Evolutionary conservation across 768 basidiomycete genomes (phyloP).

Genomic region (Hygrophoropsis aurantiaca): DNA sequence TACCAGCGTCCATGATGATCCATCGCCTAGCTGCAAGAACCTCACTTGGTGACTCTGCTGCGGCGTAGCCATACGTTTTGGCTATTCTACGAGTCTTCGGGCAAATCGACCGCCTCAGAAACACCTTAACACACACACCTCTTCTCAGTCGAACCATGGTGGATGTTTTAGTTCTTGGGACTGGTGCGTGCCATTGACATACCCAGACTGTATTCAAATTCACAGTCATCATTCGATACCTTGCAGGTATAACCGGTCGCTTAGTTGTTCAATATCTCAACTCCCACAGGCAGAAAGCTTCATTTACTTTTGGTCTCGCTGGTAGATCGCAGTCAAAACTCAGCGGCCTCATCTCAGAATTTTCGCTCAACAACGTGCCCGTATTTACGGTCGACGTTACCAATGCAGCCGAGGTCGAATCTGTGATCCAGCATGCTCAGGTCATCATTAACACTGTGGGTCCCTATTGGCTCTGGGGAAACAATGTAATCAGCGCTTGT

Average conservation of each 20-base stretch:
- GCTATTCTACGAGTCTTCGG: no score
- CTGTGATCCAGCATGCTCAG: slow-evolving; percentile 52
- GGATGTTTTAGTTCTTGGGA: no score
- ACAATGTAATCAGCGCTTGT: slow-evolving; percentile 79
- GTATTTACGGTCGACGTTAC: slow-evolving; percentile 61
- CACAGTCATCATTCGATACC: no score
- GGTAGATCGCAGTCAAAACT: slow-evolving; percentile 70
- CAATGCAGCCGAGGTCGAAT: slow-evolving; percentile 51
- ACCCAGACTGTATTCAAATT: no score
- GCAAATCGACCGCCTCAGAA: no score
- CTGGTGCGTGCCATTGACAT: no score
- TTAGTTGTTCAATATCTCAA: slow-evolving; percentile 69
- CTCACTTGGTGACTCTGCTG: no score
- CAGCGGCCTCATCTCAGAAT: slow-evolving; percentile 46
- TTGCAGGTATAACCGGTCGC: slow-evolving; percentile 64
- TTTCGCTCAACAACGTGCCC: slow-evolving; percentile 44
- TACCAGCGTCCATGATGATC: no score
- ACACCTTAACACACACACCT: no score
- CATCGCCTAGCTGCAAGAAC: no score
- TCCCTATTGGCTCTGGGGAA: slow-evolving; percentile 71
- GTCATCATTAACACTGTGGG: slow-evolving; percentile 81
- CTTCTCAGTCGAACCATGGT: no score
- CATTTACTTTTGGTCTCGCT: slow-evolving; percentile 68
- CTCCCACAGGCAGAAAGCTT: slow-evolving; percentile 53
- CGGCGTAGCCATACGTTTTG: no score